Conservation (phyloP, 768 basidiomycete species). For the Lactarius evosmus region DNA sequence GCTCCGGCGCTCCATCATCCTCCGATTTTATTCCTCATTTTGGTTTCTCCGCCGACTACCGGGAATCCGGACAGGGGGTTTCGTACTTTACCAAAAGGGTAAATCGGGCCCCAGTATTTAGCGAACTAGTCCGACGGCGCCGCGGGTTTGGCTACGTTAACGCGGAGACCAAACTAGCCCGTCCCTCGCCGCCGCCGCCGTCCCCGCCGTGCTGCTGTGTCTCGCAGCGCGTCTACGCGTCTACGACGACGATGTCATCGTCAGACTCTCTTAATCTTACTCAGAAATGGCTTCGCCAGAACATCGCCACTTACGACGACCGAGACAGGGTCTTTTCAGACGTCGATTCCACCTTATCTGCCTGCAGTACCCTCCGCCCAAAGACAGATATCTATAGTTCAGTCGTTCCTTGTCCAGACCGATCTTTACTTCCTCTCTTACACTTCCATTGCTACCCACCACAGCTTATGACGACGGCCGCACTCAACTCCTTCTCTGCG, state of each 20-base stretch:
- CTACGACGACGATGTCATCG: conserved; percentile 11
- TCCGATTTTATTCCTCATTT: neutral
- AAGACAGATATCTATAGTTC: conserved; percentile 80
- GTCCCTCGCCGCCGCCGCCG: conserved; percentile 14
- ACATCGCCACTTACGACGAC: conserved; percentile 53
- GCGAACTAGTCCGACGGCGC: neutral
- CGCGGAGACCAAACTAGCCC: conserved; percentile 12
- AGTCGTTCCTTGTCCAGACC: conserved; percentile 30
- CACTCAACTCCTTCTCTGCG: conserved; percentile 83
- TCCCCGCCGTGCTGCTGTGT: neutral
- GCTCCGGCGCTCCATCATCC: neutral
- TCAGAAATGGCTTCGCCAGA: conserved; percentile 64
- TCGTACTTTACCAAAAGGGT: conserved; percentile 23
- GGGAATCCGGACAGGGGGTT: neutral
- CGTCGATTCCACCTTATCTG: conserved; percentile 55
- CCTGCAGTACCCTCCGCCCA: conserved; percentile 58
- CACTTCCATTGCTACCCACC: conserved; percentile 23
- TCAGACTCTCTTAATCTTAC: conserved; percentile 39
- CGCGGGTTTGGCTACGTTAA: conserved; percentile 8
- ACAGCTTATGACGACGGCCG: conserved; percentile 93
- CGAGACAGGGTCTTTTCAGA: conserved; percentile 59
- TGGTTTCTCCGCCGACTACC: neutral
- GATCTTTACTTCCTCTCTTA: conserved; percentile 20
- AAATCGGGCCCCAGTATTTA: conserved; percentile 14
- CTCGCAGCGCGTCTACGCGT: neutral